Base-by-base conservation (phyloP, 805 yeast genomes). In the Nakazawaea populi region DNA sequence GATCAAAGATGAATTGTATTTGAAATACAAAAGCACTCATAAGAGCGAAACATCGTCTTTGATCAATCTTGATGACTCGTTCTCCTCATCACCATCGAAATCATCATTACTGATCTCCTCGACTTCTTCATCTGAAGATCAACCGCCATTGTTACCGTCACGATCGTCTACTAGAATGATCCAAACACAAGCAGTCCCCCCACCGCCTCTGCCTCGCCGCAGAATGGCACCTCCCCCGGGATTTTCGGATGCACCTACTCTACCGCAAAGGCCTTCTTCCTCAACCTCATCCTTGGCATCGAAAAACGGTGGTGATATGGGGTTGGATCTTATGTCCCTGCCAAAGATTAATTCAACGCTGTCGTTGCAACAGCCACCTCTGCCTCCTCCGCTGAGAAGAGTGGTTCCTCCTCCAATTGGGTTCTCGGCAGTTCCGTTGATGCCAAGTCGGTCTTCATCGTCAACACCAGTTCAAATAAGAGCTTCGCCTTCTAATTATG, bases 1-100 rank as follows among this genome's bases (percentile, higher is more conserved):
- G 41, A 66, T 91, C 51, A 71, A 82, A 14, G 72, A 75, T 41
- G 76, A 81, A 48, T 67, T 92, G 37, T 85, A 87, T 59, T 76
- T 77, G 37, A 76, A 72, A 46, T 82, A 80, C 55, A 80, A 83
- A 47, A 31, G 46, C 53, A 6, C 60, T 57, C 29, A 56, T 46
- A 4, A 46, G 39, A 34, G 56, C 54, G 32, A 32, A 14, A n/a
- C 44, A 51, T 40, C 60, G 57, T 39, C 49, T 9, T 46, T 62
- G 44, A 61, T 65, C 9, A 70, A 68, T 41, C 54, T 67, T 40
- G 65, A 67, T 47, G 71, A 62, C 47, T 56, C 60, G 4, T 46
- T 55, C 42, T 49, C 57, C 45, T 57, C 65, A 1, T 55, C 59
- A 3, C 47, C 60, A 6, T 53, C 60, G 42, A 54, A 60, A 40